Evolutionary conservation across 148 eudicot genomes (phyloP).

Genomic region (Rhododendron ovatum): DNA sequence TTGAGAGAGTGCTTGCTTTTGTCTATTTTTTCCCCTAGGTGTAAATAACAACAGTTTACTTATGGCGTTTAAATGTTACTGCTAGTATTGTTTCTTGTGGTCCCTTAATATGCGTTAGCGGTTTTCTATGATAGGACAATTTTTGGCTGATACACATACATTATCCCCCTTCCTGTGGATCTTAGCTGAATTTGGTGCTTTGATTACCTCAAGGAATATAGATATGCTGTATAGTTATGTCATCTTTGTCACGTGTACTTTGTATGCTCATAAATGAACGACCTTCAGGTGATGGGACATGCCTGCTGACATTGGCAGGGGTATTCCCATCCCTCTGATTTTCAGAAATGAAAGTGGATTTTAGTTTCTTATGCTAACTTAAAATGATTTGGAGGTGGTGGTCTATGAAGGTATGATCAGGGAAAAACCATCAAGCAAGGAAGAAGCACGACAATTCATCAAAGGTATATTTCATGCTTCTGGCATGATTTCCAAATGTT

Average conservation of each 20-base stretch:
- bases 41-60: not conserved
- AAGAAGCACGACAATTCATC: slow-evolving; percentile 76
- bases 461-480: slow-evolving; percentile 44
- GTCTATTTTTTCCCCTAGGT: not conserved
- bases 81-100: not conserved
- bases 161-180: not conserved
- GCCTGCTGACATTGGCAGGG: not conserved
- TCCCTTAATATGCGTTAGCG: not conserved
- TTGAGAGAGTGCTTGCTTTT: not conserved
- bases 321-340: not conserved
- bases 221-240: not conserved
- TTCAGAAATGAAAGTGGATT: not conserved
- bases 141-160: not conserved
- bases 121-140: not conserved
- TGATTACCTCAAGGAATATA: not conserved
- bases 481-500: not conserved
- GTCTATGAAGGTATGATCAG: slow-evolving; percentile 85
- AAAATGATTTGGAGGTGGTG: slow-evolving; percentile 66
- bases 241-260: not conserved
- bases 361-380: slow-evolving; percentile 19
- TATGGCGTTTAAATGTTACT: not conserved
- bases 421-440: slow-evolving; percentile 79
- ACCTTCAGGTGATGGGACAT: slow-evolving; percentile 12
- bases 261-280: not conserved
- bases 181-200: not conserved